A percentile compares a stretch with the other conserved stretches of the same genome.
These are phyloP conservation scores for Fraxinus americana DNA, from an alignment of 257 asterid genomes.

Conservation along the genomic window DNA sequence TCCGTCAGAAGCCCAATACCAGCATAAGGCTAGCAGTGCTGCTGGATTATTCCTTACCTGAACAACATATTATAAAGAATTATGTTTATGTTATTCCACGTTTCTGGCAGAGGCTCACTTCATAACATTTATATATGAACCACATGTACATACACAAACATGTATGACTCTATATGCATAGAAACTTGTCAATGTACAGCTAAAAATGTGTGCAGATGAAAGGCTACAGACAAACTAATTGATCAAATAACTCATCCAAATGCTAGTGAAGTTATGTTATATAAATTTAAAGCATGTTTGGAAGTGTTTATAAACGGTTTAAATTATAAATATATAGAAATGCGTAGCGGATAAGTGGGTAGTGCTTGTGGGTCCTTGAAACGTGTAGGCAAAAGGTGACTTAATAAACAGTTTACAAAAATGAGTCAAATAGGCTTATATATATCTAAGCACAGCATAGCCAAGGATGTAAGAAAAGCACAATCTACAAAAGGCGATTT, in stretches of 20 bases:
- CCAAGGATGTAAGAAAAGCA: conserved; percentile 13
- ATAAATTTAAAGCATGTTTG: neutral
- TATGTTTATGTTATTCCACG: conserved; percentile 13
- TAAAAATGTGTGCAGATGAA: neutral
- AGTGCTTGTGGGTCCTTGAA: no score
- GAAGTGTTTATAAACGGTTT: no score
- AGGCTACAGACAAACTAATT: conserved; percentile 3
- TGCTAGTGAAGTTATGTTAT: neutral
- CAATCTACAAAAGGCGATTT: conserved; percentile 15
- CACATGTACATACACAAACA: neutral
- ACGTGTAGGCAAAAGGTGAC: neutral
- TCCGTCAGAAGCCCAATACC: conserved; percentile 98
- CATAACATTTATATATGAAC: neutral
- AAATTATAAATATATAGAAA: no score
- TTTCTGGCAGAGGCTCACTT: conserved; percentile 4
- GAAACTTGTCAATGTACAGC: neutral
- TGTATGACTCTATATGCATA: neutral
- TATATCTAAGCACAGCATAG: conserved; percentile 14
- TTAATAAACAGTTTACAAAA: no score
- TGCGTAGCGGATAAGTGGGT: no score
- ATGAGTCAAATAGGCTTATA: neutral
- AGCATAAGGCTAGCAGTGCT: conserved; percentile 88
- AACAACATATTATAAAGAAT: conserved; percentile 21
- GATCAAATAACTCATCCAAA: conserved; percentile 7
- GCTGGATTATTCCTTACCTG: conserved; percentile 94